phyloP scores from a whole-genome alignment of 352 stramenopile species.

The Pythium coloratum region DNA sequence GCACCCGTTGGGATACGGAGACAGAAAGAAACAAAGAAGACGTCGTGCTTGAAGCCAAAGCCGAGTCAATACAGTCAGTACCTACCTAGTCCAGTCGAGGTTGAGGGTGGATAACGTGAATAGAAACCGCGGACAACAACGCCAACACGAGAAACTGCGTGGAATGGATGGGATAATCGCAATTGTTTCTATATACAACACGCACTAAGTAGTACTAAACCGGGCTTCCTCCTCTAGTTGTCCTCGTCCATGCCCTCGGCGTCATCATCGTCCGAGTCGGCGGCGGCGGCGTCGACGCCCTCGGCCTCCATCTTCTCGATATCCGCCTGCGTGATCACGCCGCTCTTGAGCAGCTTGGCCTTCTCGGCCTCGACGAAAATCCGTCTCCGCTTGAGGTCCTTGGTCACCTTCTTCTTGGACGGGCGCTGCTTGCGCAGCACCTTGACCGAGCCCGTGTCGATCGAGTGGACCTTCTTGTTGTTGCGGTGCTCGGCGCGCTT shows the following conservation, averaged over 20 bases:
- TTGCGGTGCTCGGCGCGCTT: conserved; percentile 76
- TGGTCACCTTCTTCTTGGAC: conserved; percentile 88
- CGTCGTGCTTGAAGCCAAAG: conserved; percentile 19
- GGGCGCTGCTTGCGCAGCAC: conserved; percentile 63
- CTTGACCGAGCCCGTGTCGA: conserved; percentile 55
- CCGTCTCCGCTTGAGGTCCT: conserved; percentile 77
- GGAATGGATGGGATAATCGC: neutral
- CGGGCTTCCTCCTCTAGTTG: conserved; percentile 32
- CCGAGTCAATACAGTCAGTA: neutral
- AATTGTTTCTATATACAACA: conserved; percentile 9
- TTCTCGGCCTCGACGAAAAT: conserved; percentile 77
- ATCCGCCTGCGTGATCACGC: conserved; percentile 79
- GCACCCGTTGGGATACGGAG: neutral
- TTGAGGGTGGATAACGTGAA: neutral
- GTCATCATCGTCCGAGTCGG: conserved; percentile 34
- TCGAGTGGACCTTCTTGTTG: conserved; percentile 73
- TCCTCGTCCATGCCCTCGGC: conserved; percentile 60
- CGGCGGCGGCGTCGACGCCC: conserved; percentile 36
- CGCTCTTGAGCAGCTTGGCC: conserved; percentile 72
- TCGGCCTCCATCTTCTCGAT: conserved; percentile 80
- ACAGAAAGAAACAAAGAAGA: neutral
- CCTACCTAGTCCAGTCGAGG: neutral
- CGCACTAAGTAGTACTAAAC: conserved; percentile 4
- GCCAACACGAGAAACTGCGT: neutral
- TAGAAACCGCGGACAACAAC: neutral